Evolutionary conservation across 305 asterid genomes (phyloP), one percentile per base, ranked within the genome.

Genomic region (Fraxinus nigra): DNA sequence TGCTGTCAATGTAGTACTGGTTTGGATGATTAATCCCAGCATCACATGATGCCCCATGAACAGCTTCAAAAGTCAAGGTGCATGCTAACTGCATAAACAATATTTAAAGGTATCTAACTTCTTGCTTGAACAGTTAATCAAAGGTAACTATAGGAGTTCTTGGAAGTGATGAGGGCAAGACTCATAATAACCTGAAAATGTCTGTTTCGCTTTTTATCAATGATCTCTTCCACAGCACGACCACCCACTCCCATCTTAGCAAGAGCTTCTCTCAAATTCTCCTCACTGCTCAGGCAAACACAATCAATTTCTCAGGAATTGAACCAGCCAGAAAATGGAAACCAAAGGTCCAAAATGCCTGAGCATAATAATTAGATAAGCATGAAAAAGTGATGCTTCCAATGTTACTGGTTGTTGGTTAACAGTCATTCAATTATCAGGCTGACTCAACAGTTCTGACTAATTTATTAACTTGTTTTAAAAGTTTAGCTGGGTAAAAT

Each of bases 1-100:
- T 90, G 92, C 98, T 97, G 86, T 93, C 98, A 79, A 20, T 91
- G 82, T 84, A 93, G 89, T 92, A 97, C 87, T 94, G 97, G 88
- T 93, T 97, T 80, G 97, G 98, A 89, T 97, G 98, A 88, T 92
- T 94, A 79, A 96, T 91, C 81, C 99, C 98, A 59, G 94, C 92
- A 80, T 94, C 98, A 87, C 96, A 94, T 61, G 95, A 86, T 82
- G 92, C 78, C 72, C 90, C 89, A 78, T 94, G 99, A 87, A 94
- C 88, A 85, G 98, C 97, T 90, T 97, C 99, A 87, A 93, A 97
- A 61, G 98, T 92, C 88, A 97, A 91, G 61, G 97, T 97, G 63
- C 99, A 97, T n/a, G 98, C 98, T 89, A 94, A 82, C 98, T 96
- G 92, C 88, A 86, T 46, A 82, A 76, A 38, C 80, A 81, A 54